Evolutionary conservation across 148 eudicot species (phyloP).

Genomic region (Bassia scoparia): DNA sequence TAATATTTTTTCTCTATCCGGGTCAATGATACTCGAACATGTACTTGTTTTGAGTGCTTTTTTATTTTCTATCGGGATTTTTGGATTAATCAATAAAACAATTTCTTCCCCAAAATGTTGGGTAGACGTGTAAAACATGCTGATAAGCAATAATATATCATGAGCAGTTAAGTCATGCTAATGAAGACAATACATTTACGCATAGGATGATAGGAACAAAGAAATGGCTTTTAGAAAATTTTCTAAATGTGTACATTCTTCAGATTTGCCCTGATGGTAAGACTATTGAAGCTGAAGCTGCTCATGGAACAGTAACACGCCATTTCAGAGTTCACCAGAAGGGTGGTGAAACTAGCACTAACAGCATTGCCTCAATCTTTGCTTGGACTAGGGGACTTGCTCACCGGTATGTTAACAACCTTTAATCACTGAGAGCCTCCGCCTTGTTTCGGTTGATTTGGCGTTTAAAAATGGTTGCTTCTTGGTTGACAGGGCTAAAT

Average conservation of each 20-base stretch:
- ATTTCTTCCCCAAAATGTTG: background rate
- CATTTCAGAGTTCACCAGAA: constrained; percentile 92
- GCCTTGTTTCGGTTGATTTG: background rate
- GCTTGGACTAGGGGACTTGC: constrained; percentile 95
- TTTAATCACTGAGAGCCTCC: background rate
- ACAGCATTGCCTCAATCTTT: constrained; percentile 92
- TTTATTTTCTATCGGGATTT: background rate
- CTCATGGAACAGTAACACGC: constrained; percentile 92
- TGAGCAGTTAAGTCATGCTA: background rate
- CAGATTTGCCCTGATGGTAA: constrained; percentile 94
- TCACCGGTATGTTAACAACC: constrained; percentile 49
- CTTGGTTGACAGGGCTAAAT: constrained; percentile 53
- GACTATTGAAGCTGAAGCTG: constrained; percentile 95
- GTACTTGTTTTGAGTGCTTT: constrained; percentile 4
- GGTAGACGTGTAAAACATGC: no score
- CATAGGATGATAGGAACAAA: background rate
- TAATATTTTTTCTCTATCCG: no score
- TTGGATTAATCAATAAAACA: background rate
- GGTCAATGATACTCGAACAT: background rate
- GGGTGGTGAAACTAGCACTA: constrained; percentile 94
- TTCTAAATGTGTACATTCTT: constrained; percentile 15
- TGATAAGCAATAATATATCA: background rate
- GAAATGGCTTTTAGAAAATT: background rate
- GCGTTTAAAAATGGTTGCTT: background rate
- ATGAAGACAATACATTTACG: background rate